Evolutionary conservation across 2,329 filamentous ascomycete genomes (phyloP).

Genomic region (Lecanicillium sp.): DNA sequence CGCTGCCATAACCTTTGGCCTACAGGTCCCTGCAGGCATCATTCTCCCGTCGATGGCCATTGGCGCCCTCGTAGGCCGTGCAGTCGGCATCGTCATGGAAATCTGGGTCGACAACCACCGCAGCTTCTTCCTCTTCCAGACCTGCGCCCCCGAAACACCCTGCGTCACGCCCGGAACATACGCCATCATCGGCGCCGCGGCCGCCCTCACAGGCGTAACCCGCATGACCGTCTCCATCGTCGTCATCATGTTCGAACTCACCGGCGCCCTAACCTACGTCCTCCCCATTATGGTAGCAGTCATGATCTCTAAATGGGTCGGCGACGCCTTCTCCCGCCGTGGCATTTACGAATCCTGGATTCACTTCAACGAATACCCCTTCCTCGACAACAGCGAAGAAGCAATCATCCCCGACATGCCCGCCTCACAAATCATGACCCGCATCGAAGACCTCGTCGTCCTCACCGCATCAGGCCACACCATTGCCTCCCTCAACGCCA

Average conservation of each 20-base stretch:
- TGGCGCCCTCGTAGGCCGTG: conserved; percentile 81
- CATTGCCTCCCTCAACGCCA: conserved; percentile 60
- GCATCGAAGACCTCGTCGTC: conserved; percentile 80
- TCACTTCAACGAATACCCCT: conserved; percentile 89
- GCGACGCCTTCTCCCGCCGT: conserved; percentile 83
- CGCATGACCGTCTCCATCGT: conserved; percentile 97
- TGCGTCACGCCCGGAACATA: conserved; percentile 95
- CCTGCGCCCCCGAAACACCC: conserved; percentile 75
- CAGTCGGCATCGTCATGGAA: conserved; percentile 81
- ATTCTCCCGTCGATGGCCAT: conserved; percentile 95
- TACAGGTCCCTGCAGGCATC: conserved; percentile 91
- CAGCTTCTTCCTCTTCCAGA: conserved; percentile 64
- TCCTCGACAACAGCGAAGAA: conserved; percentile 83
- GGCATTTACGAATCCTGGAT: conserved; percentile 99
- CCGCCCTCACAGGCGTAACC: conserved; percentile 87
- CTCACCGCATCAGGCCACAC: conserved; percentile 85
- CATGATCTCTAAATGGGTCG: conserved; percentile 97
- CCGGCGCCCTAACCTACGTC: conserved; percentile 90
- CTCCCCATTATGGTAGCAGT: conserved; percentile 98
- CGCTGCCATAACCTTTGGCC: conserved; percentile 80
- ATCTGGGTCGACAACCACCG: conserved; percentile 78
- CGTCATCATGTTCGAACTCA: conserved; percentile 99
- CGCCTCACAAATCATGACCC: conserved; percentile 85
- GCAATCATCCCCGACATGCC: conserved; percentile 75
- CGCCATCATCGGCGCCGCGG: conserved; percentile 90